Evolutionary conservation across 2,329 filamentous ascomycete genomes (phyloP).

Genomic region (Graphium sp.): DNA sequence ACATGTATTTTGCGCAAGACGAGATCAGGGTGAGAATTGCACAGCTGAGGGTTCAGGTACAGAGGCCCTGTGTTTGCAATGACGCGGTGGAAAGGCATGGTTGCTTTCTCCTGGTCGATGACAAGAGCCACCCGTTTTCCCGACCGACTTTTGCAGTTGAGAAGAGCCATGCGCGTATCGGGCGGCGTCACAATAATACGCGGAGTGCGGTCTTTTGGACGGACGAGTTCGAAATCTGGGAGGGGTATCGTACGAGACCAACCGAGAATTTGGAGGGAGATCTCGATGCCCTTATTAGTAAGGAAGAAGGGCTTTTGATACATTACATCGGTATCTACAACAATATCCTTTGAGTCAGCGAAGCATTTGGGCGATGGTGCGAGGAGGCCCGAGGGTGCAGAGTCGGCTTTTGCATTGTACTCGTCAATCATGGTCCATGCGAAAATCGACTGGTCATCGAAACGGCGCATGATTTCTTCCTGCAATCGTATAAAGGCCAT

Average conservation of each 20-base stretch:
- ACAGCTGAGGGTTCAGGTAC: not conserved
- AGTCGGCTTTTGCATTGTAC: too few relatives aligned
- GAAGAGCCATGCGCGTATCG: not conserved
- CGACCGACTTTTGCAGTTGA: not conserved
- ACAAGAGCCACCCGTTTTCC: constrained; percentile 1
- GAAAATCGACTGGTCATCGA: constrained; percentile 9
- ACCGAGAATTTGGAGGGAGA: constrained; percentile 1
- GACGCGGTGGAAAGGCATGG: constrained; percentile 2
- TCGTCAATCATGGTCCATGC: constrained; percentile 6
- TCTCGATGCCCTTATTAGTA: constrained; percentile 3
- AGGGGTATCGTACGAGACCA: not conserved
- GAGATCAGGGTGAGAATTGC: not conserved
- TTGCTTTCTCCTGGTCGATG: not conserved
- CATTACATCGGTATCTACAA: not conserved
- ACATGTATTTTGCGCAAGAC: not conserved
- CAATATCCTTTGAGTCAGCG: not conserved
- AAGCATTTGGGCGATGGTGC: constrained; percentile 2
- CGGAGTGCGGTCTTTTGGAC: not conserved
- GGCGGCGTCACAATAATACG: constrained; percentile 1
- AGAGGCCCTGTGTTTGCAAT: not conserved
- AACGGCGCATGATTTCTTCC: constrained; percentile 9
- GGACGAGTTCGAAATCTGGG: not conserved
- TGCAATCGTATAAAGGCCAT: constrained; percentile 8
- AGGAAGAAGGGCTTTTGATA: constrained; percentile 1
- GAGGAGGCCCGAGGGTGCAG: not conserved